Evolutionary conservation across 148 eudicot species (phyloP), one percentile per base, ranked within the genome.

Genomic region (Persicaria maculosa): DNA sequence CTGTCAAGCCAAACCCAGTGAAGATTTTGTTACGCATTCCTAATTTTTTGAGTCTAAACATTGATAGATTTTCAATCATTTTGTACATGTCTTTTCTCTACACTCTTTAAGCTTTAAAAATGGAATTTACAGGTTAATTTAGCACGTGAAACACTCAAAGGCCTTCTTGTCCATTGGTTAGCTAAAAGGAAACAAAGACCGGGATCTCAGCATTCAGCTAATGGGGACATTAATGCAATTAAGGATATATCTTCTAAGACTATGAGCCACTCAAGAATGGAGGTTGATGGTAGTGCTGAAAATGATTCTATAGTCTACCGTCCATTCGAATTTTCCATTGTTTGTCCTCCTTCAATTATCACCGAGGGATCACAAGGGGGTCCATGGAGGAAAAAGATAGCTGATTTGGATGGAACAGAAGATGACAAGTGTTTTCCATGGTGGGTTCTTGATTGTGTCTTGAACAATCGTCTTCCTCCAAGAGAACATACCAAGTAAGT

Each of bases 111-210:
- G 47, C 70, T 40, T 40, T 12, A 22, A 64, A 4, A n/a, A 64
- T 64, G 53, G 6, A 7, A 43, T 72, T 83, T 72, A 72, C 86
- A 96, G 99, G 81, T 96, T 74, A 92, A 90, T 84, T 86, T 96
- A 77, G 99, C 95, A 55, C 93, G 97, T 71, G 99, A 96, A 83
- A 96, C 97, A 73, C 91, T 96, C 16, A 96, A 96, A 80, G 99
- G 99, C 48, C 79, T 96, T 75, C 81, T 92, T 79, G 83, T 86
- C 74, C 91, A 92, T 82, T 92, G 97, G 97, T 82, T 85, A 74
- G 77, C 84, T 47, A 92, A 83, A 79, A 86, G 91, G 84, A 92
- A 78, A 84, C 97, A 89, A 76, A 85, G 87, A 81, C 74, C 64
- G 79, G 97, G 85, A 81, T 82, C 93, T 72, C 93, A 85, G 76